A percentile compares a stretch with the other conserved stretches of the same genome.
Conservation (phyloP, 345 rosid species). For the Dipteronia dyeriana region DNA sequence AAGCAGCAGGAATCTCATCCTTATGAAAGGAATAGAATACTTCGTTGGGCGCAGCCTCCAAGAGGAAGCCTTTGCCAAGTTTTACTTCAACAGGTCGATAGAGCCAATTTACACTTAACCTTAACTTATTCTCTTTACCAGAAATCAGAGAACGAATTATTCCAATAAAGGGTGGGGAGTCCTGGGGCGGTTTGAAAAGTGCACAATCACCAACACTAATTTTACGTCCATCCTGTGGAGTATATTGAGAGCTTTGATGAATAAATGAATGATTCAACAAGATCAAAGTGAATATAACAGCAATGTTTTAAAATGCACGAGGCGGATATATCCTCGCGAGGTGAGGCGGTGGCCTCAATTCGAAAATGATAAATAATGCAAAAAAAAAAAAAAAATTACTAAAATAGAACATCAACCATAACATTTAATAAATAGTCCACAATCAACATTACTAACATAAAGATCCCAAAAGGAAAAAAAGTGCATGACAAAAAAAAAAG, state of each 20-base stretch:
- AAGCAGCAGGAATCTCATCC: conserved; percentile 91
- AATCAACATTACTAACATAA: no score
- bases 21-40: conserved; percentile 89
- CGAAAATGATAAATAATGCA: no score
- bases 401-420: no score
- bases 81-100: conserved; percentile 81
- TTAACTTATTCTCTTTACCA: conserved; percentile 52
- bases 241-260: conserved; percentile 6
- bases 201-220: conserved; percentile 91
- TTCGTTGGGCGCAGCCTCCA: conserved; percentile 94
- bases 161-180: conserved; percentile 92
- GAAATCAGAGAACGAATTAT: conserved; percentile 57
- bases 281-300: neutral
- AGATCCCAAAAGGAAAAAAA: no score
- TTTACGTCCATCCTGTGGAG: conserved; percentile 73
- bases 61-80: conserved; percentile 78
- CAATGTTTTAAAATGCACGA: no score
- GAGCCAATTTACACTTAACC: conserved; percentile 80
- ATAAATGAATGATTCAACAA: neutral
- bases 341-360: no score
- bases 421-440: no score
- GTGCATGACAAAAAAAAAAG: no score
- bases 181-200: conserved; percentile 79
- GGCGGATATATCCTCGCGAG: no score
- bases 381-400: no score